Evolutionary conservation across 1,139 yeast species (phyloP), one percentile per base, ranked within the genome.

Genomic region (Suhomyces choctaworum): DNA sequence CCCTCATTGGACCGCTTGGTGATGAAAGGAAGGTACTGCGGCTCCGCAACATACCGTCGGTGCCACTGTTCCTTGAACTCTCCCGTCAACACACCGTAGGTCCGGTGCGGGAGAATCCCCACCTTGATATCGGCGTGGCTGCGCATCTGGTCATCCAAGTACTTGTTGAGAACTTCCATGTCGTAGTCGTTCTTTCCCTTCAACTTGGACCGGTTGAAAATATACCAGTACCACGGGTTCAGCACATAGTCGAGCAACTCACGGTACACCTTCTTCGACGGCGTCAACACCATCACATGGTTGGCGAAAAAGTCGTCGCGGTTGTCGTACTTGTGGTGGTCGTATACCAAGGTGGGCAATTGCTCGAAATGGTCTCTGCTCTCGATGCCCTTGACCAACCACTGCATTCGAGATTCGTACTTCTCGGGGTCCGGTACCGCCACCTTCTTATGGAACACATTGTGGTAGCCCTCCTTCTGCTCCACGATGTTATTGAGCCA

Each of bases 101-200:
- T 59, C 16, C 62, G 51, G 47, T 73, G 79, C 3, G 78, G 78
- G 22, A 75, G 44, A 1, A 73, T 50, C 1, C 69, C 65, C 9
- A 67, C 46, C 29, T 59, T 54, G 5, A 66, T 16, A 10, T 17
- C n/a, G 53, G 44, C 40, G 16, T 33, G 43, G 15, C 38, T 22
- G 31, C 40, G 33, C 15, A 50, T 26, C 15, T 48, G 40, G 11
- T 48, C 47, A 19, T 47, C 48, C 19, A 61, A 40, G 29, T 54
- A 62, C 36, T 60, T 61, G 52, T 75, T 76, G 27, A 75, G 47
- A 4, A 75, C 51, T 34, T 76, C 80, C 79, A 73, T 72, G 44
- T 74, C 80, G 42, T 66, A 73, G 30, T 73, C 76, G 13, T 54
- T 39, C 0, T 34, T 13, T 8, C 43, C 22, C 17, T 60, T 52